Base-by-base conservation (phyloP, 768 basidiomycete species). In the Serendipita vermifera region DNA sequence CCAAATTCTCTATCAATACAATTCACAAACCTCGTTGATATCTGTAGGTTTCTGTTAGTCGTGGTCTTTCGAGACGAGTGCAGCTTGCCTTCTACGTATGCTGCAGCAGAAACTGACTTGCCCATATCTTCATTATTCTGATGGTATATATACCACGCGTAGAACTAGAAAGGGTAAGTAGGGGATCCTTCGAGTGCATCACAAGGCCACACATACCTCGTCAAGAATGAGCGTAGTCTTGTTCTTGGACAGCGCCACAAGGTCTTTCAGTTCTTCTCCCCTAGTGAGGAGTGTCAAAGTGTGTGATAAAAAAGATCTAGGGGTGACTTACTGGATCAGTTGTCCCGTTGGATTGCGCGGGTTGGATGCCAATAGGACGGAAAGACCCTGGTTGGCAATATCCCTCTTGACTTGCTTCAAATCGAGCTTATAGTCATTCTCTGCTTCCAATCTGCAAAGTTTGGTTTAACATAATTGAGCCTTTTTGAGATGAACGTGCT, bases 301-400 rank as follows among this genome's bases (percentile, higher is more conserved):
- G 11, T 57, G 11, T 31, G 51, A 55, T 53, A 14, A 29, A 35
- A 20, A 38, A 56, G n/a, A 17, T 9, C 40, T 62, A 39, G 22
- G 32, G 15, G 55, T 14, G 9, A 66, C 69, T 22, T 63, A 87
- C 82, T 76, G 77, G 60, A 81, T 77, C 55, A 83, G 80, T 67
- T 94, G 92, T n/a, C 93, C 91, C 1, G 93, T 96, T 2, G 93
- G 92, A 66, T 96, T 97, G 55, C 92, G 81, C n/a, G 93, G 93
- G 70, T 96, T 97, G 22, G 87, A 91, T 0, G 89, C 86, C 39
- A 93, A 72, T 57, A 94, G 77, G 51, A 93, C 89, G 9, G 83
- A 79, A 17, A 93, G 72, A 13, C 90, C 89, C 69, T 92, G 88
- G 1, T 77, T 85, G 38, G 72, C 75, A 56, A 93, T 88, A 61